Conservation (phyloP, 2,329 filamentous ascomycete genomes). For the Pseudofabraea citricarpa region DNA sequence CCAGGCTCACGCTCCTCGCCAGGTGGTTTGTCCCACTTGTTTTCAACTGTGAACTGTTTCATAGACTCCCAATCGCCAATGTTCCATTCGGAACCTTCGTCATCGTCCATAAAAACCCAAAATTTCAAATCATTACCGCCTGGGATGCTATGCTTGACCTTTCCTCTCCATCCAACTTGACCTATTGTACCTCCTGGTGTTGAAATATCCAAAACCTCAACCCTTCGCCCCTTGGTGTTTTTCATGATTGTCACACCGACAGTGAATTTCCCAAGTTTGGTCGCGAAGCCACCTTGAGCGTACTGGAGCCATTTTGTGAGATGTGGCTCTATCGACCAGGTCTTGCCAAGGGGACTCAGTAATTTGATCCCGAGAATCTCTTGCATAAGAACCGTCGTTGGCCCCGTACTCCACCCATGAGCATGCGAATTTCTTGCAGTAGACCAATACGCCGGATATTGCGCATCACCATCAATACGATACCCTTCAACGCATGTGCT, state of each 20-base stretch:
- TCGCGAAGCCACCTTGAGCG: slow-evolving; percentile 33
- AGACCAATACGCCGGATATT: slow-evolving; percentile 27
- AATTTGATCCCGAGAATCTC: slow-evolving; percentile 37
- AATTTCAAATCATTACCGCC: slow-evolving; percentile 8
- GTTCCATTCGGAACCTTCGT: slow-evolving; percentile 10
- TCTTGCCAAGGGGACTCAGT: slow-evolving; percentile 29
- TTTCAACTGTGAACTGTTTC: slow-evolving; percentile 13
- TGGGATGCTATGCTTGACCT: slow-evolving; percentile 7
- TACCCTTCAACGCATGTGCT: slow-evolving; percentile 32
- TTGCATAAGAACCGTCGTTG: slow-evolving; percentile 39
- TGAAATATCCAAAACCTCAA: slow-evolving; percentile 20
- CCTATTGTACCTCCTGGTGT: slow-evolving; percentile 22
- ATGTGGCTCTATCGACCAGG: slow-evolving; percentile 35
- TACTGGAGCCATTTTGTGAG: slow-evolving; percentile 30
- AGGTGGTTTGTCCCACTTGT: slow-evolving; percentile 15
- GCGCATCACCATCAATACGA: slow-evolving; percentile 30
- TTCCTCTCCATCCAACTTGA: slow-evolving; percentile 20
- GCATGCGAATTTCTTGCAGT: slow-evolving; percentile 37
- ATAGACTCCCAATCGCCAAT: neutral
- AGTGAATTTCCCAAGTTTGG: slow-evolving; percentile 29
- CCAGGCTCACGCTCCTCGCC: slow-evolving; percentile 17
- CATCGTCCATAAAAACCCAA: slow-evolving; percentile 13
- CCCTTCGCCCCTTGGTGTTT: slow-evolving; percentile 10
- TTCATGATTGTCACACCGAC: slow-evolving; percentile 19
- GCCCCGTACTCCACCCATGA: slow-evolving; percentile 44